phyloP scores from a whole-genome alignment of 371 early-diverging fungal species.

The Mortierella sp. region DNA sequence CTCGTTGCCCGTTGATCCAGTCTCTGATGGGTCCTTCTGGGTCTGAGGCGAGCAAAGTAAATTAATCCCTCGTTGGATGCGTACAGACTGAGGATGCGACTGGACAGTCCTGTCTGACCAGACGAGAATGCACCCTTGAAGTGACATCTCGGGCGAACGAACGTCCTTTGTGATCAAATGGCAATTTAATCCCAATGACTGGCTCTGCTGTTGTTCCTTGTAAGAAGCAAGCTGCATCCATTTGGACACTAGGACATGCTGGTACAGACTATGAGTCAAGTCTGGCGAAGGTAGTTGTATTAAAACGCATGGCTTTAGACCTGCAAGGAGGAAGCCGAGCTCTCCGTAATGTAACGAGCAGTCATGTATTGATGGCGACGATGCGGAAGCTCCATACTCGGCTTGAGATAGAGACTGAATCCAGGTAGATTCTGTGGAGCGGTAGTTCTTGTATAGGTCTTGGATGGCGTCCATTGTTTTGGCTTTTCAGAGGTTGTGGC shows the following conservation, averaged over 20 bases:
- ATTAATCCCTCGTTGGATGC: slow-evolving; percentile 20
- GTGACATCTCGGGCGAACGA: slow-evolving; percentile 42
- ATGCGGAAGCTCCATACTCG: not conserved
- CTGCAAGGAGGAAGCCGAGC: slow-evolving; percentile 69
- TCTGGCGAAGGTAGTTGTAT: slow-evolving; percentile 61
- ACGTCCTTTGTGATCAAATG: slow-evolving; percentile 30
- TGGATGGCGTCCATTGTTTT: slow-evolving; percentile 14
- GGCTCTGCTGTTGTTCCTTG: slow-evolving; percentile 1
- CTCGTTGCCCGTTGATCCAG: too few species aligned
- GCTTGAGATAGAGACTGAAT: slow-evolving; percentile 2
- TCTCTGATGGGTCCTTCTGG: too few species aligned
- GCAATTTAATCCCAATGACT: slow-evolving; percentile 17
- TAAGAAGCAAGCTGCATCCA: slow-evolving; percentile 51
- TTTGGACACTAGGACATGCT: slow-evolving; percentile 58
- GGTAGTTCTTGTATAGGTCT: slow-evolving; percentile 17
- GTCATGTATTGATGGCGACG: slow-evolving; percentile 17
- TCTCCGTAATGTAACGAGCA: slow-evolving; percentile 72
- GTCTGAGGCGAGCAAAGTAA: slow-evolving; percentile 14
- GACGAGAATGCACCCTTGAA: slow-evolving; percentile 43
- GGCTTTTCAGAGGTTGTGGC: not conserved
- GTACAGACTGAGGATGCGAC: slow-evolving; percentile 14
- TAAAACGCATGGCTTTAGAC: slow-evolving; percentile 70
- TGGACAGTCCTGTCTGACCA: slow-evolving; percentile 22
- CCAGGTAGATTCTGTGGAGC: slow-evolving; percentile 32
- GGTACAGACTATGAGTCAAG: slow-evolving; percentile 43